Evolutionary conservation across 768 basidiomycete genomes (phyloP).

Genomic region (Trametes maxima): DNA sequence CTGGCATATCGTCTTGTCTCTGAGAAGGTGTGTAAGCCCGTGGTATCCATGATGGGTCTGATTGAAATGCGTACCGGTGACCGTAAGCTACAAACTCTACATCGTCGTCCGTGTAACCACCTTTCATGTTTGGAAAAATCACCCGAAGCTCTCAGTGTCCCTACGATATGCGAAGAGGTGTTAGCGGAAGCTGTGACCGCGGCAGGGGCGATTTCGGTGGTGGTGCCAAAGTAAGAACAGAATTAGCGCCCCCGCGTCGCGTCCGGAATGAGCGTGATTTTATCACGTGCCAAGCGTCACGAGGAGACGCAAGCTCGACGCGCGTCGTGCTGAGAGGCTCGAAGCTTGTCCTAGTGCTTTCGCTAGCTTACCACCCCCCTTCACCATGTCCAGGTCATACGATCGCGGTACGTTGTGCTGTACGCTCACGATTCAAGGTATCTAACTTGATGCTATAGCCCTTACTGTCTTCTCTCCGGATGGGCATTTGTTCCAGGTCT

Average conservation of each 20-base stretch:
- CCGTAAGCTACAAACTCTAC: slow-evolving; percentile 11
- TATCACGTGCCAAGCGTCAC: slow-evolving; percentile 19
- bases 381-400: slow-evolving; percentile 87
- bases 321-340: slow-evolving; percentile 29
- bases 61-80: slow-evolving; percentile 5
- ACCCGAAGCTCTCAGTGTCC: too few relatives aligned
- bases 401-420: slow-evolving; percentile 77
- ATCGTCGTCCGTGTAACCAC: slow-evolving; percentile 4
- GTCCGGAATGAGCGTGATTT: slow-evolving; percentile 14
- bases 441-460: slow-evolving; percentile 47
- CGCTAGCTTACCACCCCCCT: neutral
- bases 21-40: neutral
- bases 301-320: slow-evolving; percentile 36
- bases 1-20: slow-evolving; percentile 42
- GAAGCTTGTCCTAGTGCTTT: slow-evolving; percentile 15
- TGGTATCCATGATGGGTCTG: neutral
- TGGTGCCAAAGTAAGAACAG: neutral
- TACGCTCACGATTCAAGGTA: slow-evolving; percentile 5
- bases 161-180: neutral
- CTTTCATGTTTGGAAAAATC: neutral
- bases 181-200: neutral
- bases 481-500: slow-evolving; percentile 96
- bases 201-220: neutral
- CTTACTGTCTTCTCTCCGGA: slow-evolving; percentile 98
- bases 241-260: slow-evolving; percentile 16